phyloP scores from a whole-genome alignment of 257 asterid species.

The Apocynum venetum region DNA sequence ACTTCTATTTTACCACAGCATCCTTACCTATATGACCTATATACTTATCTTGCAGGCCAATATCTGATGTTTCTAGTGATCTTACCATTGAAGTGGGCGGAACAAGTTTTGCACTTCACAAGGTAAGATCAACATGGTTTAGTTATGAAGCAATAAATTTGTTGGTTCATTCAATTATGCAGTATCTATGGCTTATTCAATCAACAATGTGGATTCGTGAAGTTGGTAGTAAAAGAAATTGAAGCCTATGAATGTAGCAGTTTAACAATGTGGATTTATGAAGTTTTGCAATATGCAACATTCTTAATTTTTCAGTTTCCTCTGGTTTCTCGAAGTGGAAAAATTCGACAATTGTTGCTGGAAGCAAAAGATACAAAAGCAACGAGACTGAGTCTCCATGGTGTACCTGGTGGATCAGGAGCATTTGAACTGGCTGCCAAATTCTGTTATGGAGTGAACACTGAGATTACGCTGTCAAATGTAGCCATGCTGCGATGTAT shows the following conservation, averaged over 20 bases:
- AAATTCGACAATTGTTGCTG: slow-evolving; percentile 52
- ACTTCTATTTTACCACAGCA: background rate
- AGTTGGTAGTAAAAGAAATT: background rate
- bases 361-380: slow-evolving; percentile 70
- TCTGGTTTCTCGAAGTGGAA: slow-evolving; percentile 79
- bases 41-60: slow-evolving; percentile 65
- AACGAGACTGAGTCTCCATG: slow-evolving; percentile 50
- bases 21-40: slow-evolving; percentile 1
- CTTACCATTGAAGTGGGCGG: slow-evolving; percentile 80
- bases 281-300: background rate
- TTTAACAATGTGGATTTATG: background rate
- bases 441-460: slow-evolving; percentile 76
- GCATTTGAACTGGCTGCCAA: slow-evolving; percentile 90
- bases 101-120: slow-evolving; percentile 78
- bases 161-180: too few relatives aligned
- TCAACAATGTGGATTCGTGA: background rate
- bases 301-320: slow-evolving; percentile 59
- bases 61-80: slow-evolving; percentile 95
- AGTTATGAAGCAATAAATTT: too few relatives aligned
- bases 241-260: background rate
- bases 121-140: slow-evolving; percentile 42
- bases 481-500: slow-evolving; percentile 68
- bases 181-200: background rate
- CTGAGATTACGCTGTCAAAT: slow-evolving; percentile 63
- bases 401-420: slow-evolving; percentile 82